These are phyloP conservation scores for Gonium pectorale DNA, from an alignment of 139 green algal species.

Conservation along the genomic window DNA sequence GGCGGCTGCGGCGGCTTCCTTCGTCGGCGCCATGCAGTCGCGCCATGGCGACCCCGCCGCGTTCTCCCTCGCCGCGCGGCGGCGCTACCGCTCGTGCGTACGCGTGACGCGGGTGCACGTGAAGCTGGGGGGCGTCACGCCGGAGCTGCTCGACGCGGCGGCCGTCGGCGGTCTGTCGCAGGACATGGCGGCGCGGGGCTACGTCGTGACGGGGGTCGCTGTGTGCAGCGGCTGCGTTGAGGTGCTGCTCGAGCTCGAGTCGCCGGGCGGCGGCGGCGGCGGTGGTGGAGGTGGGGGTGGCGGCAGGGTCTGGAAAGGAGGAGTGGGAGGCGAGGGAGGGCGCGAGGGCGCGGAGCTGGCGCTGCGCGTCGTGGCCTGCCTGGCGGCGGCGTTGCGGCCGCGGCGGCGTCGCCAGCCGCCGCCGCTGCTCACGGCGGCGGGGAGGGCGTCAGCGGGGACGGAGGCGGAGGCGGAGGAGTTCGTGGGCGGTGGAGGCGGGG, in stretches of 20 bases:
- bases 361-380: neutral
- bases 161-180: neutral
- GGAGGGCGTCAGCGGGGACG: neutral
- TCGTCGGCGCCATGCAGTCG: too few species aligned
- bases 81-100: neutral
- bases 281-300: neutral
- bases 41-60: too few species aligned
- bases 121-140: neutral
- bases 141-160: neutral
- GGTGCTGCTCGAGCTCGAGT: slow-evolving; percentile 2
- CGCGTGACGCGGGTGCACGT: neutral
- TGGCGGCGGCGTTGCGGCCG: neutral
- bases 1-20: too few species aligned
- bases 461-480: neutral
- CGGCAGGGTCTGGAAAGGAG: neutral
- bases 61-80: neutral
- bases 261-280: neutral
- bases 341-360: too few species aligned
- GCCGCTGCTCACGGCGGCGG: neutral
- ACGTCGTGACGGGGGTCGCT: neutral
- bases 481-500: neutral
- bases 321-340: neutral
- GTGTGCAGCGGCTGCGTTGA: slow-evolving; percentile 14
- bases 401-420: neutral
- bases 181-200: neutral